Base-by-base conservation (phyloP, 1,284 basidiomycete genomes). In the Trametes polyzona region DNA sequence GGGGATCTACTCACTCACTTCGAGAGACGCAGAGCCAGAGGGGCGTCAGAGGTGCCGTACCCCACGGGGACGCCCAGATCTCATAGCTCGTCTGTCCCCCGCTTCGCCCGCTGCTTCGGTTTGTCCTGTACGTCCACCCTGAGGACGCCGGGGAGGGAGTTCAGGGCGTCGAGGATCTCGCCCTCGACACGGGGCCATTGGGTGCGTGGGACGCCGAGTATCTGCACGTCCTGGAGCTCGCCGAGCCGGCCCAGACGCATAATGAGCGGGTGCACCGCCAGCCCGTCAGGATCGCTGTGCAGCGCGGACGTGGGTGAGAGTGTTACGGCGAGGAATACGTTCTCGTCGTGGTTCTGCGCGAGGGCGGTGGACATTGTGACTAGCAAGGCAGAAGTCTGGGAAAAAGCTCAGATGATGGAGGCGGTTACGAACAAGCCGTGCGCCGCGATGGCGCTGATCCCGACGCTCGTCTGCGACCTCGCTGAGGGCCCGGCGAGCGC, bases 291-390 rank as follows among this genome's bases (percentile, higher is more conserved):
- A 33, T 68, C 55, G 36, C 35, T 42, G 55, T 58, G 50, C 19
- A 67, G 47, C 7, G 59, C 57, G 1, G 69, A 69, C 4, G 66
- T 62, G 4, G 69, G 61, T 3, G 65, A 52, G 50, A 71, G 49
- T 4, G 71, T 72, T 30, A 71, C 67, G 4, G 71, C 51, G 23
- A 72, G 59, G 57, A 67, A 66, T 42, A 69, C 55, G 52, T 69
- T 67, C 27, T 65, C 56, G 36, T 59, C 59, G 53, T 67, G 58
- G 52, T 70, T 63, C 39, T 65, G 65, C 16, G 59, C 52, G 49
- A 60, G 61, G 19, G 59, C 37, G 23, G 58, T 47, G 21, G 68
- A 47, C 66, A 68, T 68, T 21, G 46, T 55, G 33, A 24, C 36
- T 4, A 48, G 14, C 27, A 33, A 50, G 32, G n/a, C n/a, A n/a